A percentile compares a stretch with the other conserved stretches of the same genome.
Evolutionary conservation across 495 filamentous ascomycete genomes (phyloP).

Genomic region (Copromyces sp.): DNA sequence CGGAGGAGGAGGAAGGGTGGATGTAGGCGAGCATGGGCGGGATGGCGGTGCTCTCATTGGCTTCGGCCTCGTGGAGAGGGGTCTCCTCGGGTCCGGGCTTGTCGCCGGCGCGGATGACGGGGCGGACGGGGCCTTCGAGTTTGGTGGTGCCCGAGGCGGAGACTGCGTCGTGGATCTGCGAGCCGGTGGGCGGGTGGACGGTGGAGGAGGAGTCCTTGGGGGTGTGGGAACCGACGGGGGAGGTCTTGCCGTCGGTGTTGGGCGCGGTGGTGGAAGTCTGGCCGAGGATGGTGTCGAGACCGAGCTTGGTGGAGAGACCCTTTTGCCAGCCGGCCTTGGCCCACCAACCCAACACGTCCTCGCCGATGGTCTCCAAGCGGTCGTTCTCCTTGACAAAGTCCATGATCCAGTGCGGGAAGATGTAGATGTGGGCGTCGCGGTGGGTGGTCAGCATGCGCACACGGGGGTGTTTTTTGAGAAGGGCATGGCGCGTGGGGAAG

Average conservation of each 20-base stretch:
- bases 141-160: background rate
- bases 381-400: conserved; percentile 71
- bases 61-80: background rate
- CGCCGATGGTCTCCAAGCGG: conserved; percentile 71
- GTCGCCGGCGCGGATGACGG: conserved; percentile 20
- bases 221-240: conserved; percentile 1
- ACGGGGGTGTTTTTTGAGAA: conserved; percentile 61
- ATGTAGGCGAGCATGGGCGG: conserved; percentile 74
- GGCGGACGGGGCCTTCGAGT: conserved; percentile 1
- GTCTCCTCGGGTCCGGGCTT: conserved; percentile 6
- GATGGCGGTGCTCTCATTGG: conserved; percentile 34
- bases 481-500: conserved; percentile 58
- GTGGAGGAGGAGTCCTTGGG: background rate
- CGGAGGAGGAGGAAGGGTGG: conserved; percentile 36
- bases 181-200: background rate
- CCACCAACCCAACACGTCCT: conserved; percentile 93
- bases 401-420: conserved; percentile 85
- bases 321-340: conserved; percentile 87
- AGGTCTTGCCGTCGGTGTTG: conserved; percentile 14
- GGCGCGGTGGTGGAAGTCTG: background rate
- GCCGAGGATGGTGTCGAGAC: conserved; percentile 54
- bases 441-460: conserved; percentile 68
- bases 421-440: conserved; percentile 84
- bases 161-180: conserved; percentile 1
- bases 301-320: conserved; percentile 66